Base-by-base conservation (phyloP, 176 grass and related monocot genomes). In the Hordeum marinum region DNA sequence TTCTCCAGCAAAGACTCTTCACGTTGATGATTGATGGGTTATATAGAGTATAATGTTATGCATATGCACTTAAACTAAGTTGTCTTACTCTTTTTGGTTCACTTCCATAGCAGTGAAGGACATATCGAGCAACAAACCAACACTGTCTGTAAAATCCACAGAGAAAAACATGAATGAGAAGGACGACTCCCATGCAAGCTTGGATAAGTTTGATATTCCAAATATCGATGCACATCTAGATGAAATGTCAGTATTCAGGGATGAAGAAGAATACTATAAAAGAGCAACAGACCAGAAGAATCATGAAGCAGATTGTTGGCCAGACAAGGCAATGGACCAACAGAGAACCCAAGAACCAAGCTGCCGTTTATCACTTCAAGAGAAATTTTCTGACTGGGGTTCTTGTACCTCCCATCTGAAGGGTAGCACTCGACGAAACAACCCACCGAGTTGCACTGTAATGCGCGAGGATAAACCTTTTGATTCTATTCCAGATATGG, bases 361-460 rank as follows among this genome's bases (percentile, higher is more conserved):
- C 35, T 86, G 88, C 3, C 80, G 88, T 45, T 35, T 86, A 79
- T 90, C 84, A 79, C 84, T 90, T 72, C 7, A 57, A 3, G 88
- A 90, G 31, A 90, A 90, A 72, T 83, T 90, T 82, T 24, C 88
- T 15, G 32, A 73, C 20, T 90, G 84, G 88, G 73, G 14, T 66
- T 78, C 88, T 82, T 66, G 71, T 78, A 79, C 66, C 70, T 64
- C 66, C 26, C 84, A 79, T 74, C 26, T 10, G 58, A 90, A 83
- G 75, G 27, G 45, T 73, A 20, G 74, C 59, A 75, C 34, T 79
- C 74, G 74, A 61, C 35, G 34, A 73, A 79, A 54, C 66, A 58
- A 85, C 26, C 32, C 62, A 80, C 75, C 59, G 2, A 80, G 68
- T 80, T 85, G 66, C 80, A 74, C 65, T 17, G 6, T 45, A 72